A percentile compares a stretch with the other conserved stretches of the same genome.
Evolutionary conservation across 2,329 filamentous ascomycete species (phyloP).

Genomic region (Chlorencoelia australis): DNA sequence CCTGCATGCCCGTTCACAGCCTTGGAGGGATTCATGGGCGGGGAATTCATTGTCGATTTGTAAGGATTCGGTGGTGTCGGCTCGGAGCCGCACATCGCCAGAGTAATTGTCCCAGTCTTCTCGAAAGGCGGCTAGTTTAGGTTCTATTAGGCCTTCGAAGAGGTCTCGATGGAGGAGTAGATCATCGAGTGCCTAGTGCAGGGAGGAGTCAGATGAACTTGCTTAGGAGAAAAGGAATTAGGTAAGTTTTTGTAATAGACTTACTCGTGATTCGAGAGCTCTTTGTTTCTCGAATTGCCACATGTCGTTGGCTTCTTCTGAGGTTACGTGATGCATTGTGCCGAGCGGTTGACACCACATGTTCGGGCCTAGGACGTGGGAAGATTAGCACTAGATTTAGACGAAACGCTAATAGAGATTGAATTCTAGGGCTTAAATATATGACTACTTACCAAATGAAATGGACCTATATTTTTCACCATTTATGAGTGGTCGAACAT

Average conservation of each 20-base stretch:
- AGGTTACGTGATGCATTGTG: slow-evolving; percentile 45
- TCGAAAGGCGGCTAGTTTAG: slow-evolving; percentile 33
- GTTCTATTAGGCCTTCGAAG: too few relatives aligned
- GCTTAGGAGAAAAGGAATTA: slow-evolving; percentile 1
- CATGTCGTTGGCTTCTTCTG: slow-evolving; percentile 40
- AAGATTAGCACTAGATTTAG: too few relatives aligned
- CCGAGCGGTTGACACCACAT: slow-evolving; percentile 48
- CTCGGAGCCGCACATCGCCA: too few relatives aligned
- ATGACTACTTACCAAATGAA: slow-evolving; percentile 24
- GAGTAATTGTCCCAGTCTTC: slow-evolving; percentile 45
- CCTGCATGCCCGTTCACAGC: slow-evolving; percentile 41
- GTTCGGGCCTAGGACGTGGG: too few relatives aligned
- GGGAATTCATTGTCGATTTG: slow-evolving; percentile 8
- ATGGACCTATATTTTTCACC: slow-evolving; percentile 44
- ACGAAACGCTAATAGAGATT: too few relatives aligned
- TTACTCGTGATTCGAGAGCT: too few relatives aligned
- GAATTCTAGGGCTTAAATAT: too few relatives aligned
- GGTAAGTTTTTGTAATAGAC: slow-evolving; percentile 6
- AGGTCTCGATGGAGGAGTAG: slow-evolving; percentile 39
- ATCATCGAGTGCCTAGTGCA: slow-evolving; percentile 29
- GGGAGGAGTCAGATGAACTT: not conserved
- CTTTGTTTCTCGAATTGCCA: slow-evolving; percentile 41
- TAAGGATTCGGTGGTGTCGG: too few relatives aligned
- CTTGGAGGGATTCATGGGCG: slow-evolving; percentile 33
- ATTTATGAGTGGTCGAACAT: slow-evolving; percentile 44